Evolutionary conservation across 2,329 filamentous ascomycete species (phyloP), one percentile per base, ranked within the genome.

Genomic region (Sporothrix pseudoabietina): DNA sequence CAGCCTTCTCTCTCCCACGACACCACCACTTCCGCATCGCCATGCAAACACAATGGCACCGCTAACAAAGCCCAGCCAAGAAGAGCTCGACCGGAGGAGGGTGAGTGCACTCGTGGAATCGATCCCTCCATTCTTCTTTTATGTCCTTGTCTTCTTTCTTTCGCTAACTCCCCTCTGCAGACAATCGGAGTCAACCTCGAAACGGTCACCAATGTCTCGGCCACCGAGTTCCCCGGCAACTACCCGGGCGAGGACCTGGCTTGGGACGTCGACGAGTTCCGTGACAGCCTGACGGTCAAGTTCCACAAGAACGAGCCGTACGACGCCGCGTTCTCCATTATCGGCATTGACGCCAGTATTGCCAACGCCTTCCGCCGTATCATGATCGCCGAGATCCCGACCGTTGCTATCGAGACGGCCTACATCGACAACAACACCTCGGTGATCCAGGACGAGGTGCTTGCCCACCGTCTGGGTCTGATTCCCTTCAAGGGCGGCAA

Each of bases 311-410:
- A 97, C 81, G 87, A 92, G 68, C 87, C 87, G 74, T 88, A 89
- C 80, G 90, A 97, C 79, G 86, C 93, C 59, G 91, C 91, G 72
- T 99, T 99, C 85, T 98, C 94, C 47, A 89, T 99, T 76, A 88
- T 97, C 78, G 94, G 95, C 77, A 84, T 98, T 78, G 96, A 99
- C 81, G 94, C 96, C 79, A 91, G 94, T 72, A 90, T 99, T 80
- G 94, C 96, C 79, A 99, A 99, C 82, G 96, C 97, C 79, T 97
- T 98, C 86, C 94, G 96, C 75, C 94, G 96, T 78, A 98, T 98
- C 78, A 88, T 98, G 79, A 92, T 99, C 82, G 89, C 95, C 77
- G 97, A 99, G 85, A 92, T 99, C 71, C 94, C 95, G 22, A 96
- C 94, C 1, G 88, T 99, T 63, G 96, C 97, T 77, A 94, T 99